These are phyloP conservation scores for Flaveria linearis DNA, from an alignment of 129 eudicot genomes.

Conservation along the genomic window DNA sequence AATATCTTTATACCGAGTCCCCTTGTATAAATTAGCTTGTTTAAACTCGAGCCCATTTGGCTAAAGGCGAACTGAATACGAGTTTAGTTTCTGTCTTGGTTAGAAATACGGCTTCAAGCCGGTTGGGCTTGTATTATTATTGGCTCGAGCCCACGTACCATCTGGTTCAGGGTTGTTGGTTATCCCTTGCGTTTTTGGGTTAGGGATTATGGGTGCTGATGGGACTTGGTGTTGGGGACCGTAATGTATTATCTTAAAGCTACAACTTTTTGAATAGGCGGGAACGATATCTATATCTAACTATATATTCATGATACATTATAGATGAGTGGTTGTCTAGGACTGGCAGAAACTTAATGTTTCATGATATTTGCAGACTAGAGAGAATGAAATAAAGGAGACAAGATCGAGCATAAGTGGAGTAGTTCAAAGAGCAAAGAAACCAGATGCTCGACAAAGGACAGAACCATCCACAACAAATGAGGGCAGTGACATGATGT, in stretches of 20 bases:
- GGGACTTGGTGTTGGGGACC: background rate
- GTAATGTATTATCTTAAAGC: too few relatives aligned
- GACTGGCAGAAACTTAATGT: background rate
- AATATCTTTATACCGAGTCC: too few relatives aligned
- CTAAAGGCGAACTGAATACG: too few relatives aligned
- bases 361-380: conserved; percentile 39
- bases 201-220: too few relatives aligned
- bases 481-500: conserved; percentile 17
- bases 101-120: too few relatives aligned
- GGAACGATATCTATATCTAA: background rate
- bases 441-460: conserved; percentile 32
- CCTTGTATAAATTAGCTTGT: too few relatives aligned
- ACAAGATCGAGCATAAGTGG: conserved; percentile 35
- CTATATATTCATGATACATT: conserved; percentile 1
- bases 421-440: conserved; percentile 31
- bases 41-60: too few relatives aligned
- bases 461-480: conserved; percentile 34
- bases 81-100: too few relatives aligned
- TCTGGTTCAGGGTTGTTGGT: too few relatives aligned
- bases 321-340: conserved; percentile 2
- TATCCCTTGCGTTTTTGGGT: too few relatives aligned
- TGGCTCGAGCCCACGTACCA: too few relatives aligned
- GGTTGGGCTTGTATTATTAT: too few relatives aligned
- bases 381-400: conserved; percentile 38
- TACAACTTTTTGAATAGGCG: background rate